Evolutionary conservation across 805 yeast species (phyloP).

Genomic region (Saturnispora ahearnii): DNA sequence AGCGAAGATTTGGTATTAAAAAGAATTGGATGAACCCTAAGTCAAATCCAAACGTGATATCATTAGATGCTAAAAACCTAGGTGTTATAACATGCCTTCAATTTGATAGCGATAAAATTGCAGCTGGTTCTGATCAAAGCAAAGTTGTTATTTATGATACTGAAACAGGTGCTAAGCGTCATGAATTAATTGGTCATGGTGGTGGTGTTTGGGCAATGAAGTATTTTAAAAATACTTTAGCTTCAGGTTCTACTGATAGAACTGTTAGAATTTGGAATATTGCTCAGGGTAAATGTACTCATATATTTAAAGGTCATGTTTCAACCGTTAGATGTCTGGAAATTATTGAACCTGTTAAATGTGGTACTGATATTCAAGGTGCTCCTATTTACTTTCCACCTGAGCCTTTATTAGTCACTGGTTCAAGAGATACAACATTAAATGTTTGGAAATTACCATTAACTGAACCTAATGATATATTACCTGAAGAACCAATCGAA

Average conservation of each 20-base stretch:
- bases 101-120: conserved; percentile 81
- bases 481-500: conserved; percentile 31
- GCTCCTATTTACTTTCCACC: conserved; percentile 48
- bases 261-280: conserved; percentile 93
- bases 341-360: conserved; percentile 57
- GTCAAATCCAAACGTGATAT: conserved; percentile 57
- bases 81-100: conserved; percentile 93
- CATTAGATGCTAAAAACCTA: conserved; percentile 55
- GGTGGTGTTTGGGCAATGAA: conserved; percentile 99
- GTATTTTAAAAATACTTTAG: conserved; percentile 72
- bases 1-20: conserved; percentile 47
- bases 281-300: conserved; percentile 76
- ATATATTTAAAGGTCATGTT: conserved; percentile 83
- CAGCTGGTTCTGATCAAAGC: conserved; percentile 87
- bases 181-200: conserved; percentile 74
- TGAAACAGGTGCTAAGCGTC: conserved; percentile 52
- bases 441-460: conserved; percentile 74
- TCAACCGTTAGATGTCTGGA: conserved; percentile 91
- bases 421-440: conserved; percentile 74
- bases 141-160: conserved; percentile 77
- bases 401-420: conserved; percentile 69
- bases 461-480: conserved; percentile 26
- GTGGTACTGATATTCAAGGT: conserved; percentile 55
- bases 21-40: conserved; percentile 75
- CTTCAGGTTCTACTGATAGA: conserved; percentile 91